These are phyloP conservation scores for Cyclotella atomus DNA, from an alignment of 108 stramenopile genomes.

Conservation along the genomic window DNA sequence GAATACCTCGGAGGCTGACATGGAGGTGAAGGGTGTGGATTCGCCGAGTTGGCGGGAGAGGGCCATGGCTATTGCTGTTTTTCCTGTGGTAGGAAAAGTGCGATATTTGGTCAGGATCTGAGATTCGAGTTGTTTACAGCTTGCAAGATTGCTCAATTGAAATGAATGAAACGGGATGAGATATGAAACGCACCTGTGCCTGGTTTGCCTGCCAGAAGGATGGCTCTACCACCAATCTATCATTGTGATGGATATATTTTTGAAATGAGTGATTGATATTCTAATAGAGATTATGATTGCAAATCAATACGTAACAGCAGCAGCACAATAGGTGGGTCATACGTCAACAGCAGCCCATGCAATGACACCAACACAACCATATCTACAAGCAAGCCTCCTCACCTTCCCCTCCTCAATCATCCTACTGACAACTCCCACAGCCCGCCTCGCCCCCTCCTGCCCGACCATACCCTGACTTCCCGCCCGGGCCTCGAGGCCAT, in stretches of 20 bases:
- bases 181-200: too few relatives aligned
- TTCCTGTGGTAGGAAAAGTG: too few relatives aligned
- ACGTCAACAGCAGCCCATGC: not conserved
- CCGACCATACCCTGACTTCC: slow-evolving; percentile 93
- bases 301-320: too few relatives aligned
- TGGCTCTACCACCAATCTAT: slow-evolving; percentile 90
- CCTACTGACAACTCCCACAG: slow-evolving; percentile 84
- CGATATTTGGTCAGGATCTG: too few relatives aligned
- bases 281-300: too few relatives aligned
- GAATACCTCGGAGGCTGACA: slow-evolving; percentile 97
- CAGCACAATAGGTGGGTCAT: too few relatives aligned
- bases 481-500: slow-evolving; percentile 87
- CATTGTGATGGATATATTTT: slow-evolving; percentile 3
- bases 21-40: slow-evolving; percentile 96
- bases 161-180: too few relatives aligned
- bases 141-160: too few relatives aligned
- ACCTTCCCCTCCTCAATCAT: slow-evolving; percentile 81
- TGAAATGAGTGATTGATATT: not conserved
- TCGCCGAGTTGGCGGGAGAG: slow-evolving; percentile 90
- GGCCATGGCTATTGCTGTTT: slow-evolving; percentile 95
- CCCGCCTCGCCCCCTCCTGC: slow-evolving; percentile 64
- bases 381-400: not conserved
- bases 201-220: slow-evolving; percentile 90
- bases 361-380: not conserved
- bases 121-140: too few relatives aligned